Base-by-base conservation (phyloP, 129 eudicot species). In the Pulicaria dysenterica region DNA sequence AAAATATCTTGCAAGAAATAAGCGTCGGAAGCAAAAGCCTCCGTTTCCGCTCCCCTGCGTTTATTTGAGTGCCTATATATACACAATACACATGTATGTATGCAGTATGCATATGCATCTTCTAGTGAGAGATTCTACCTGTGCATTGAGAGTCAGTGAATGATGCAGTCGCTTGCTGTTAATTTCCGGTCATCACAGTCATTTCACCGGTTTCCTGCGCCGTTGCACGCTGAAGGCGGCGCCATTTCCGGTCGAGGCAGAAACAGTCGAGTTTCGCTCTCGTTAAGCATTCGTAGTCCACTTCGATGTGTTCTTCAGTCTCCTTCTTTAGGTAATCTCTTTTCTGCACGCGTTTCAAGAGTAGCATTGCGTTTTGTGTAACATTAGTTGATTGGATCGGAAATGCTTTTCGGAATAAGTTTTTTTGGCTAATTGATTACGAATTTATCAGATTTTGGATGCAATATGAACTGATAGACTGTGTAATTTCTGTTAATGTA, bases 111-210 rank as follows among this genome's bases (percentile, higher is more conserved):
- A 36, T 65, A 15, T 37, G 38, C 61, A 64, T 36, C 7, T 34
- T 43, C 57, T 1, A n/a, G 19, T 57, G 14, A 64, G 14, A 64
- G n/a, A 64, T 41, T 44, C 66, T 76, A 50, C 73, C 43, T 65
- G 66, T 75, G 73, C 73, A 75, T 61, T 67, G n/a, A 12, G 16
- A 8, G n/a, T 48, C 42, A 24, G 44, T 54, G 43, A 76, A 78
- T 40, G 58, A 86, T 86, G 92, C 87, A 81, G 82, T 70, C 83
- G 44, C 80, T 77, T 24, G 68, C 85, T 7, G 63, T 81, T 48
- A 56, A 75, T 64, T 81, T 69, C 85, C 85, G 81, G 13, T 67
- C 78, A 44, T 17, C 85, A 10, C 81, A 84, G 37, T 41, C 82
- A 34, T 37, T 46, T 63, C 79, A 49, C 71, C 78, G 72, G 38